phyloP scores from a whole-genome alignment of 2,329 filamentous ascomycete species.

The Fusarium nelsonii region DNA sequence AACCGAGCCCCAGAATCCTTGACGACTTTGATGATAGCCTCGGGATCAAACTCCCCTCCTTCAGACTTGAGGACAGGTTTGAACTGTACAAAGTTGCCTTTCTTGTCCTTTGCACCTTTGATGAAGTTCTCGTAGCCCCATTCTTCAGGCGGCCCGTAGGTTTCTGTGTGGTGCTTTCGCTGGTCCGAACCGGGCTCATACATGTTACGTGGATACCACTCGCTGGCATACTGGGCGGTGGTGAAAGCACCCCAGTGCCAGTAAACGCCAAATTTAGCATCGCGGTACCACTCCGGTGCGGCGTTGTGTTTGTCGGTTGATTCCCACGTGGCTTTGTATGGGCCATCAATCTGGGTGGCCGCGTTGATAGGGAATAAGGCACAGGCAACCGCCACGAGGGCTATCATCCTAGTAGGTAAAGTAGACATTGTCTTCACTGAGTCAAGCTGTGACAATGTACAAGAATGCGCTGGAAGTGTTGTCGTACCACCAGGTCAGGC shows the following conservation, averaged over 20 bases:
- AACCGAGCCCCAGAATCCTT: slow-evolving; percentile 21
- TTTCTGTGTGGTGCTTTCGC: slow-evolving; percentile 9
- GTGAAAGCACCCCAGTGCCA: slow-evolving; percentile 36
- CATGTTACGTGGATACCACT: slow-evolving; percentile 33
- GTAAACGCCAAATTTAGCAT: slow-evolving; percentile 29
- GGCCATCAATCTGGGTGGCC: background rate
- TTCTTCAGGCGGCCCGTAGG: slow-evolving; percentile 15
- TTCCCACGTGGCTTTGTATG: slow-evolving; percentile 27
- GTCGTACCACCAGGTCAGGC: background rate
- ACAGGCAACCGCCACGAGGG: background rate
- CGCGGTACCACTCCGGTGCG: slow-evolving; percentile 26
- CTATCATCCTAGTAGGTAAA: background rate
- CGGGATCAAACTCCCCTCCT: slow-evolving; percentile 12
- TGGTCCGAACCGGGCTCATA: slow-evolving; percentile 20
- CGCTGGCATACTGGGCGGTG: slow-evolving; percentile 19
- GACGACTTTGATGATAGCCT: slow-evolving; percentile 14
- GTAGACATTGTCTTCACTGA: background rate
- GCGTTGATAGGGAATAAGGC: background rate
- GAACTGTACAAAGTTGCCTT: slow-evolving; percentile 17
- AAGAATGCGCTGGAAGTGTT: accelerated
- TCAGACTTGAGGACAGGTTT: slow-evolving; percentile 6
- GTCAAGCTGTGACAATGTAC: accelerated
- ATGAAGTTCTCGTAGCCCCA: slow-evolving; percentile 26
- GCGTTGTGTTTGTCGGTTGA: slow-evolving; percentile 26
- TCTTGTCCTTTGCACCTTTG: slow-evolving; percentile 8